phyloP scores from a whole-genome alignment of 23 red algal species.

The Chondrus crispus region DNA sequence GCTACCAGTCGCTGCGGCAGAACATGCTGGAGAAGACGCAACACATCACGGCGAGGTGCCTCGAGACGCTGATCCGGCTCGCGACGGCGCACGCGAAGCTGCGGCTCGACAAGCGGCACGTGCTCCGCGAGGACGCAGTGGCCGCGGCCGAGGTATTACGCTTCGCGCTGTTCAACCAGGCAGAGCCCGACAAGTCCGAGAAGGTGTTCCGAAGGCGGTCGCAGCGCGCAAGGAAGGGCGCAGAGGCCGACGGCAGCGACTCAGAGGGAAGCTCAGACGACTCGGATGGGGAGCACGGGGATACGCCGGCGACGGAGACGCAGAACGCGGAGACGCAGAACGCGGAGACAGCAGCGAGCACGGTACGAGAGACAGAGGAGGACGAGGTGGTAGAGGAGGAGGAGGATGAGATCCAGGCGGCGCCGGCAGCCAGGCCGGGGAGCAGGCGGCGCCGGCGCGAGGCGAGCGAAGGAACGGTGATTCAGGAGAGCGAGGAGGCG shows the following conservation, averaged over 20 bases:
- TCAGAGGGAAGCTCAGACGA: neutral
- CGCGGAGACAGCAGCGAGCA: neutral
- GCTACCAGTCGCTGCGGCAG: constrained; percentile 67
- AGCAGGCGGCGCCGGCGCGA: neutral
- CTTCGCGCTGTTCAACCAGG: constrained; percentile 88
- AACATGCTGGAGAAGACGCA: constrained; percentile 74
- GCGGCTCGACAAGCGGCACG: constrained; percentile 67
- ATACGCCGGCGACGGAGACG: neutral
- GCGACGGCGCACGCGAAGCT: constrained; percentile 96
- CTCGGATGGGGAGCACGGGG: neutral
- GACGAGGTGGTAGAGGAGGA: constrained; percentile 23
- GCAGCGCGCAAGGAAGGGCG: constrained; percentile 14
- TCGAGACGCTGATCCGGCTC: constrained; percentile 96
- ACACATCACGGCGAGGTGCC: constrained; percentile 88
- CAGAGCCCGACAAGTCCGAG: constrained; percentile 69
- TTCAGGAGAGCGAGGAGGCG: constrained; percentile 17
- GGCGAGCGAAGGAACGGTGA: neutral
- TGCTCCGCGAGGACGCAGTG: constrained; percentile 66
- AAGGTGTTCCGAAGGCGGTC: constrained; percentile 37
- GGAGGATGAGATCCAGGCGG: constrained; percentile 33
- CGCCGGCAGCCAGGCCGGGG: neutral
- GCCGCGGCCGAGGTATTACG: constrained; percentile 79
- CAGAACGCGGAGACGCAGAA: neutral
- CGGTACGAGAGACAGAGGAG: neutral
- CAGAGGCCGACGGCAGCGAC: neutral